Conservation (phyloP, 768 basidiomycete genomes). For the Podaxis pistillaris region DNA sequence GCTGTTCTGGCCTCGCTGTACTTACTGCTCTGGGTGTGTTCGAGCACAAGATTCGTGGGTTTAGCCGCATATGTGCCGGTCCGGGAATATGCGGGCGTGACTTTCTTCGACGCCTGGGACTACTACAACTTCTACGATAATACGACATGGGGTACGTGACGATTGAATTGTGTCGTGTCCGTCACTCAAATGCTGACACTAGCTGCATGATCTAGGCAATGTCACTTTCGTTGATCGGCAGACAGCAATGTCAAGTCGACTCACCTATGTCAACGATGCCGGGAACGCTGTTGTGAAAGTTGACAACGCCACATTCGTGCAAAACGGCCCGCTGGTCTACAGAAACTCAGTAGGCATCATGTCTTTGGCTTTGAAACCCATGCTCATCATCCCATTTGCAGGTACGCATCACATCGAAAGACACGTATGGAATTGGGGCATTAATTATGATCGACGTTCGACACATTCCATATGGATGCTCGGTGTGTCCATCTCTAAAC, state of each 20-base stretch:
- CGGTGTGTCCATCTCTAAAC: conserved; percentile 32
- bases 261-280: conserved; percentile 59
- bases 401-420: conserved; percentile 45
- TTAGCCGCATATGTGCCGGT: conserved; percentile 14
- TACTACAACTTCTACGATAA: conserved; percentile 17
- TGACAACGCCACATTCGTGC: conserved; percentile 62
- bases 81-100: conserved; percentile 15
- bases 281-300: conserved; percentile 73
- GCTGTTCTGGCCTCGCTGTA: neutral
- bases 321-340: conserved; percentile 22
- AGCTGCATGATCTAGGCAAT: conserved; percentile 43
- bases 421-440: conserved; percentile 41
- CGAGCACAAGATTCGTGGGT: neutral
- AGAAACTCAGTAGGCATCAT: conserved; percentile 49
- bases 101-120: conserved; percentile 19
- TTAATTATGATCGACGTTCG: conserved; percentile 44
- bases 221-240: conserved; percentile 55
- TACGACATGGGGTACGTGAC: conserved; percentile 19
- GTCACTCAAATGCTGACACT: conserved; percentile 3
- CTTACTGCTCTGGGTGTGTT: neutral
- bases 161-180: neutral
- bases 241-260: conserved; percentile 42
- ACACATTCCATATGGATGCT: conserved; percentile 52
- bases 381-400: conserved; percentile 18
- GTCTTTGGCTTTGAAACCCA: neutral